Evolutionary conservation across 73 alveolate genomes (phyloP), one percentile per base, ranked within the genome.

Genomic region (Breviolum minutum): DNA sequence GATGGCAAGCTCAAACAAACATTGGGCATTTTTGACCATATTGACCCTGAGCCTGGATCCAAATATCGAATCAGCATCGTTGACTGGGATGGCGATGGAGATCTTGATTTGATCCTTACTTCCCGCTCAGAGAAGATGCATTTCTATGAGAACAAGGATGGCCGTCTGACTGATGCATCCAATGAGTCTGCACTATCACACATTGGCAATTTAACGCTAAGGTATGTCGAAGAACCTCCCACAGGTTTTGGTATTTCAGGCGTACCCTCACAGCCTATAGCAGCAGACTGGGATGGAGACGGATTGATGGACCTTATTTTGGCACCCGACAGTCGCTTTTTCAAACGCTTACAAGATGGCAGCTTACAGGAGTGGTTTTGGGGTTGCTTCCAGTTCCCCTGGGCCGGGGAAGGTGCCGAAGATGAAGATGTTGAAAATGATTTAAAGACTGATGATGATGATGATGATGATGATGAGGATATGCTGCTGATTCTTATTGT

Each of bases 291-390:
- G 91, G 91, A 82, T 48, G 91, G 48, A 7, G 91, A 82, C 13
- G 91, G 73, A 0, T 16, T 82, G 6, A 48, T 12, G 32, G 91
- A 82, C 48, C 19, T 82, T 32, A 60, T 82, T 71, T 8, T 82
- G 32, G 91, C 91, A 71, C 91, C 91, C 13, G 91, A 82, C 14
- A 71, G 91, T 69, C 91, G 91, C 40, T 30, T 82, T 71, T 82
- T 82, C 54, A n/a, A 20, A 12, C 84, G 84, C 40, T 9, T 9
- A 13, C 84, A 40, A n/a, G 12, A 74, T 20, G 84, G 29, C 74
- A 17, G 24, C 11, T 66, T 66, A 17, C 24, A 66, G 74, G 74
- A 66, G 74, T 13, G 74, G 17, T 17, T 11, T 11, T 17, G 74
- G 24, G 24, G 17, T 17, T 66, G 11, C 74, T 66, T 66, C 17